These are phyloP conservation scores for Gossypium laxum DNA, from an alignment of 441 rosid genomes.

Conservation along the genomic window DNA sequence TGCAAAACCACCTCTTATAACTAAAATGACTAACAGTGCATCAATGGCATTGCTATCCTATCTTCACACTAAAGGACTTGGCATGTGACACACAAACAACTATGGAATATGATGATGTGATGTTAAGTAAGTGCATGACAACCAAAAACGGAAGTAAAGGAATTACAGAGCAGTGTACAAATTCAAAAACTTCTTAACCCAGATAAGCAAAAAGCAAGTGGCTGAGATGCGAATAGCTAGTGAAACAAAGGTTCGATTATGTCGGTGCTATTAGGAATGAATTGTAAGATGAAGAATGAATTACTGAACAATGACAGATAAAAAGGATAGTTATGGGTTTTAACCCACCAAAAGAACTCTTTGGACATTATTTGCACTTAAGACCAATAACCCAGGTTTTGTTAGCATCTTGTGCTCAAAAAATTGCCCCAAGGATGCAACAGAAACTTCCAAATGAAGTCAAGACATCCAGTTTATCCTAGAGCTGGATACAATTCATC, in stretches of 20 bases:
- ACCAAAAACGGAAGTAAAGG: neutral
- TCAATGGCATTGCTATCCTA: neutral
- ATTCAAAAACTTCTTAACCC: neutral
- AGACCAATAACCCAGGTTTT: neutral
- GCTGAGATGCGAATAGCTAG: neutral
- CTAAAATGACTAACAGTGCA: neutral
- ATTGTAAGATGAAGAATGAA: neutral
- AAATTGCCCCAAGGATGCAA: neutral
- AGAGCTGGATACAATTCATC: neutral
- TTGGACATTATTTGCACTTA: neutral
- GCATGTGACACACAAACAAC: neutral
- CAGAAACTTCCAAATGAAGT: neutral
- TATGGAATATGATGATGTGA: neutral
- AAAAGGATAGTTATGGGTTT: neutral
- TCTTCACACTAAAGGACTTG: neutral
- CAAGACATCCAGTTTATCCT: neutral
- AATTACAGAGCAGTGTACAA: neutral
- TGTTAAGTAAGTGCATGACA: neutral
- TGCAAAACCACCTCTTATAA: neutral
- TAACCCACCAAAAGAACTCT: neutral
- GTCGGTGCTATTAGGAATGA: neutral
- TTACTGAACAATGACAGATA: neutral
- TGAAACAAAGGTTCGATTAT: neutral
- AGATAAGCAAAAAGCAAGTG: neutral
- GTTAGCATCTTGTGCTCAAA: neutral